Evolutionary conservation across 2,329 filamentous ascomycete genomes (phyloP).

Genomic region (Aspergillus tamarii): DNA sequence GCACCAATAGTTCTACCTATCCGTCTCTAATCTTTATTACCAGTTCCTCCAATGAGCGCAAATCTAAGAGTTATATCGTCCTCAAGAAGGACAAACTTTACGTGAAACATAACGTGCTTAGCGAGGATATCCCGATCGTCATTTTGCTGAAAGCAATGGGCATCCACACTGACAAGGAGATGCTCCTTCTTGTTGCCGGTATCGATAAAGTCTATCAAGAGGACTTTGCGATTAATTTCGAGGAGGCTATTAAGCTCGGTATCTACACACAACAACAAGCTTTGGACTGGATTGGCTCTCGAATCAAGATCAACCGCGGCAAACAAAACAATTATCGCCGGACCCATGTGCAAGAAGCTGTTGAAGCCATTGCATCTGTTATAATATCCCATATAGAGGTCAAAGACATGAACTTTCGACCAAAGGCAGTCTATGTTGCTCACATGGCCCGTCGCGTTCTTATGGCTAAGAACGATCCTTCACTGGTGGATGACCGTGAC

Average conservation of each 20-base stretch:
- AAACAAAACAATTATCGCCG: constrained; percentile 64
- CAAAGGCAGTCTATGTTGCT: constrained; percentile 95
- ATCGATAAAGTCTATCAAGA: constrained; percentile 89
- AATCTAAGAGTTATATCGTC: constrained; percentile 95
- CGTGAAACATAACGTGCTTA: constrained; percentile 88
- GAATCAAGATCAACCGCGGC: constrained; percentile 80
- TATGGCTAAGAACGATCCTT: constrained; percentile 88
- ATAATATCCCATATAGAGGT: constrained; percentile 95
- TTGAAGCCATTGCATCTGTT: constrained; percentile 89
- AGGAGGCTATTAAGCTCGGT: constrained; percentile 80
- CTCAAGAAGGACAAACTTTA: constrained; percentile 91
- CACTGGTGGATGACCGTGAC: constrained; percentile 91
- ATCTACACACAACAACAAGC: constrained; percentile 95
- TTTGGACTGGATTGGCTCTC: constrained; percentile 83
- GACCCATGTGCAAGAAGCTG: constrained; percentile 85
- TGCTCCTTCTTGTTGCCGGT: constrained; percentile 86
- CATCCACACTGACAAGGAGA: constrained; percentile 91
- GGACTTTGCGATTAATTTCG: constrained; percentile 92
- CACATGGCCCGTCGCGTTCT: constrained; percentile 97
- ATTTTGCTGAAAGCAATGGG: constrained; percentile 92
- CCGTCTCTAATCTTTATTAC: constrained; percentile 19
- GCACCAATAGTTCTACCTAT: not conserved
- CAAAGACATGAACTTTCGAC: constrained; percentile 86
- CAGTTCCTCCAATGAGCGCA: constrained; percentile 95
- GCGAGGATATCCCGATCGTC: constrained; percentile 92